Conservation (phyloP, 768 basidiomycete genomes). For the Ephemerocybe angulata region DNA sequence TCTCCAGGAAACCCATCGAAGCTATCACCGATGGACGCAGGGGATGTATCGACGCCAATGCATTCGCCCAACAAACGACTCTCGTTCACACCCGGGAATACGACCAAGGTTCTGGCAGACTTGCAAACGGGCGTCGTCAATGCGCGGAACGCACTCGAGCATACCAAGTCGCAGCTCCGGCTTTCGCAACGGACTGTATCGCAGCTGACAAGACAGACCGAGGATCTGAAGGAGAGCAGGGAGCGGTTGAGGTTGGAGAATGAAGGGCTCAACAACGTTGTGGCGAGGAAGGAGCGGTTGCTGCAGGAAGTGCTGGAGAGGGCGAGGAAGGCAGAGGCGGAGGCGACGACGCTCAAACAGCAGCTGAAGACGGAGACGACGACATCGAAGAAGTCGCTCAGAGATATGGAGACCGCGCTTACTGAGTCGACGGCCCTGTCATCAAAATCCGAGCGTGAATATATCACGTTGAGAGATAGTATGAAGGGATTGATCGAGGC, state of each 20-base stretch:
- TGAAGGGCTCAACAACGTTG: constrained; percentile 84
- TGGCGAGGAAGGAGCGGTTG: constrained; percentile 81
- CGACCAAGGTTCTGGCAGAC: constrained; percentile 85
- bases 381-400: constrained; percentile 67
- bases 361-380: constrained; percentile 73
- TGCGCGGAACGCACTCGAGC: constrained; percentile 78
- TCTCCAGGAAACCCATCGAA: constrained; percentile 11
- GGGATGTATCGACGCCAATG: constrained; percentile 40
- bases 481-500: constrained; percentile 67
- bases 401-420: constrained; percentile 76
- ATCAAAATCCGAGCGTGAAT: constrained; percentile 81
- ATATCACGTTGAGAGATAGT: constrained; percentile 72
- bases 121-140: constrained; percentile 80
- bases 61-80: constrained; percentile 52
- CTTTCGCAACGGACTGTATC: constrained; percentile 81
- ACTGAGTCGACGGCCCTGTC: constrained; percentile 72
- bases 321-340: constrained; percentile 81
- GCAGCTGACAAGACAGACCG: constrained; percentile 78
- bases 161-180: constrained; percentile 78
- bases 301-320: constrained; percentile 86
- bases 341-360: constrained; percentile 61
- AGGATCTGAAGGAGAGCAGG: constrained; percentile 84
- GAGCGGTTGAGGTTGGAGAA: constrained; percentile 82
- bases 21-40: constrained; percentile 9
- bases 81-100: constrained; percentile 70